Base-by-base conservation (phyloP, 2,329 filamentous ascomycete species). In the Pseudogymnoascus sp. region DNA sequence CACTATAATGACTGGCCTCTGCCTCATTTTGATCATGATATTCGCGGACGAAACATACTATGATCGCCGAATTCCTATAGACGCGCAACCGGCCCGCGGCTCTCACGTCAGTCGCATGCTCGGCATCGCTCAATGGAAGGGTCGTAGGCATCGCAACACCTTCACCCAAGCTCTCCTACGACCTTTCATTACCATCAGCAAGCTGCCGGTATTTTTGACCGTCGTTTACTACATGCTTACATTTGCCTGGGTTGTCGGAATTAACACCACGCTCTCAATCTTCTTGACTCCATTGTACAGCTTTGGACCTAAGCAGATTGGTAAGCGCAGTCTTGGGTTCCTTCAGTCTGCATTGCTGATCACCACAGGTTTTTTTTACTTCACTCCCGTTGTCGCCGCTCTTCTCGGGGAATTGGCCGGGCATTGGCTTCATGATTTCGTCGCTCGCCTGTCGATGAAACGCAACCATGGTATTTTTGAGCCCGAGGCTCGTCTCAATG, bases 181-280 rank as follows among this genome's bases (percentile, higher is more conserved):
- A 2, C 73, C 74, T 3, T 59, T 75, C 23, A 73, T 70, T 5
- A 77, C 77, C 1, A 69, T 81, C 5, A 65, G 71, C 8, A 78
- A 78, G 66, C 76, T 76, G 1, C 71, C 72, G 1, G 72, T 79
- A 4, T 67, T 77, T 3, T 65, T 79, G 5, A 69, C 72, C 0
- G 74, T 69, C 42, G 5, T 74, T 14, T 78, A 76, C 66, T 78
- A 75, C 63, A 65, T 73, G 16, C 67, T 75, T 65, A 78, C 75
- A 37, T 81, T 82, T 63, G 77, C 78, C 0, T 82, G 79, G 79
- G 78, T 78, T 1, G 78, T 84, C 21, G 82, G 81, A 5, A 81
- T 85, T 70, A 84, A 85, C 68, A 83, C 81, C 0, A 84, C 82
- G 0, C 74, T 83, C 0, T 75, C 80, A 49, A 81, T 84, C 18